Base-by-base conservation (phyloP, 2,329 filamentous ascomycete species). In the Neopestalotiopsis clavispora region DNA sequence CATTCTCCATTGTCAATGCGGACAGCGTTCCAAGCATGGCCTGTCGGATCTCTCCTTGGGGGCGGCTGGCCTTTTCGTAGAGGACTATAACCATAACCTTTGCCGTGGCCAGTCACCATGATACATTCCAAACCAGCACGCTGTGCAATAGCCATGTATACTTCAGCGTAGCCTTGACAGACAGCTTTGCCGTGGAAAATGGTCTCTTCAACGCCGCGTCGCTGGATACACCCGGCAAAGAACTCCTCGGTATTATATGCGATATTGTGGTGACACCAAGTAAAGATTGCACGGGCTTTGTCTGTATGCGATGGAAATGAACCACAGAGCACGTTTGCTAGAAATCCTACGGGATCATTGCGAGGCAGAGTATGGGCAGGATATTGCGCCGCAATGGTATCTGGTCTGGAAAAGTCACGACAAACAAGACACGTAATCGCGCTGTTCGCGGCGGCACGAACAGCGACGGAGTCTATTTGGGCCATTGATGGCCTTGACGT, bases 251-350 rank as follows among this genome's bases (percentile, higher is more conserved):
- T 89, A 77, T 98, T 94, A 78, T 98, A 99, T 61, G 86, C 86
- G 69, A 99, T 91, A 75, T 98, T 98, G 80, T 98, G 91, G 80
- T 98, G 95, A 56, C 95, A 90, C 96, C 96, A 99, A 1, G 93
- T 94, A 78, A 98, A 98, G 69, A 99, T 93, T 2, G 90, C 94
- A 34, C 96, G 88, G 2, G 96, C 95, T 82, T 98, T 98, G 80
- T 98, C 95, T 0, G 95, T 97, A 1, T 84, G 82, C 0, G 94
- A 97, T 0, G 89, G 81, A 76, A 98, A 98, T 0, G 92, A 92
- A 4, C 86, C 84, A 68, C 94, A 97, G 23, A 98, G 87, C 65
- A 92, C 89, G 65, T 89, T 87, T 0, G 95, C 94, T 30, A 99
- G 86, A 82, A 93, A 93, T 23, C 87, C 89, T 3, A 96, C 84